These are phyloP conservation scores for Penicillium sp. DNA, from an alignment of 2,329 filamentous ascomycete species.

Conservation along the genomic window DNA sequence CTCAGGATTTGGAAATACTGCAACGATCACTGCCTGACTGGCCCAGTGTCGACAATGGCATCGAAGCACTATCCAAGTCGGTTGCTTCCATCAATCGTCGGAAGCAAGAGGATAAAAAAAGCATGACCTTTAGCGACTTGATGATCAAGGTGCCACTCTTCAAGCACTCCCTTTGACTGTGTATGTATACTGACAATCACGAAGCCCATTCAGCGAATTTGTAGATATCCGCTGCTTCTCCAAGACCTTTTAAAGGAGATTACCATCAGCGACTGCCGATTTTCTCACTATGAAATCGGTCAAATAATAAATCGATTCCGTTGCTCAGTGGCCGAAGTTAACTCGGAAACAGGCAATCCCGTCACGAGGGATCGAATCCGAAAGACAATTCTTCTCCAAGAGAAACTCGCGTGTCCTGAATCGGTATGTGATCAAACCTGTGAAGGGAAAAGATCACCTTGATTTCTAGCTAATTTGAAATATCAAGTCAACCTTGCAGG, in stretches of 20 bases:
- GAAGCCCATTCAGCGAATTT: constrained; percentile 85
- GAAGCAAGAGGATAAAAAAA: constrained; percentile 61
- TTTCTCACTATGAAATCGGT: constrained; percentile 73
- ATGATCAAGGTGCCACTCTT: constrained; percentile 69
- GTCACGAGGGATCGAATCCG: constrained; percentile 64
- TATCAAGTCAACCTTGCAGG: constrained; percentile 29
- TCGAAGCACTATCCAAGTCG: constrained; percentile 74
- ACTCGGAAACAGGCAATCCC: constrained; percentile 73
- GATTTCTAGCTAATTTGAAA: background rate
- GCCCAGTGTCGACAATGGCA: constrained; percentile 74
- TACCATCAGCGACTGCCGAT: constrained; percentile 76
- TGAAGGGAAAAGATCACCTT: background rate
- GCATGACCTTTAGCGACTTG: constrained; percentile 75
- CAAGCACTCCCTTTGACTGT: constrained; percentile 2
- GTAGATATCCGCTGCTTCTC: constrained; percentile 84
- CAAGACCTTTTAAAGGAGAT: constrained; percentile 76
- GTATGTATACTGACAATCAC: constrained; percentile 10
- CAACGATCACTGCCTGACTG: constrained; percentile 66
- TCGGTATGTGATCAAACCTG: constrained; percentile 48
- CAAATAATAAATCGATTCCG: constrained; percentile 65
- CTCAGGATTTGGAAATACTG: constrained; percentile 65
- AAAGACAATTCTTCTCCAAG: constrained; percentile 78
- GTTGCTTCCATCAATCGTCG: constrained; percentile 63
- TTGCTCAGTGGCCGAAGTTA: constrained; percentile 71
- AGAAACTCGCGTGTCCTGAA: constrained; percentile 68